Evolutionary conservation across 352 stramenopile species (phyloP), one percentile per base, ranked within the genome.

Genomic region (Phytopythium ostracodes): DNA sequence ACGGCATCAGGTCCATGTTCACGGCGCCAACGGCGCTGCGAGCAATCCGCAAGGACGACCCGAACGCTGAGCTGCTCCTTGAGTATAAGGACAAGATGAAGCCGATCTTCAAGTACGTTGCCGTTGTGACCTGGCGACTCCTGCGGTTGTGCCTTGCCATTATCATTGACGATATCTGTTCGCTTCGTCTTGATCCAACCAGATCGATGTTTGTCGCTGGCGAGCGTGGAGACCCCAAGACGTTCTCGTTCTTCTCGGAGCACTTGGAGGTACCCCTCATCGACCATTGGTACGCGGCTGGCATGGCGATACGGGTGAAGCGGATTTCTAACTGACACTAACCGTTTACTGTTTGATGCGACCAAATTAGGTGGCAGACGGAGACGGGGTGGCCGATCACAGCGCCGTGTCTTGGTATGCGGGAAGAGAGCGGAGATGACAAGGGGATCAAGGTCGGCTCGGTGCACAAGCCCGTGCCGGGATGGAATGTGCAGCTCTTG

Each of bases 21-120:
- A 97, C 84, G 22, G 90, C 91, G 11, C 91, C 91, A 20, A 98
- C 91, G 9, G 91, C 91, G 24, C 69, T 97, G 59, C 83, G 91
- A 57, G 87, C 88, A 15, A 96, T 98, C 42, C 89, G 87, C 36
- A 92, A 94, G 52, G 81, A 83, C 42, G 91, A 98, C 70, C 84
- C 84, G 0, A 58, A 92, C 35, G 81, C 68, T 22, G 64, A 73
- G 20, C 67, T 90, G 10, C 50, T 56, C n/a, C 50, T 56, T 1
- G 50, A 27, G 17, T 56, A 42, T 17, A 56, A 56, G 18, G 50
- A 56, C 17, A n/a, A 20, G 20, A 27, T 91, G 33, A 76, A 84
- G 31, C 58, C 38, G 18, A 56, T 29, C 22, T 24, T 56, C 50
- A 56, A 56, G 50, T 56, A 17, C 50, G 50, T 55, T 55, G 15